phyloP scores from a whole-genome alignment of 2,329 filamentous ascomycete species.

The Pseudogymnoascus sp. region DNA sequence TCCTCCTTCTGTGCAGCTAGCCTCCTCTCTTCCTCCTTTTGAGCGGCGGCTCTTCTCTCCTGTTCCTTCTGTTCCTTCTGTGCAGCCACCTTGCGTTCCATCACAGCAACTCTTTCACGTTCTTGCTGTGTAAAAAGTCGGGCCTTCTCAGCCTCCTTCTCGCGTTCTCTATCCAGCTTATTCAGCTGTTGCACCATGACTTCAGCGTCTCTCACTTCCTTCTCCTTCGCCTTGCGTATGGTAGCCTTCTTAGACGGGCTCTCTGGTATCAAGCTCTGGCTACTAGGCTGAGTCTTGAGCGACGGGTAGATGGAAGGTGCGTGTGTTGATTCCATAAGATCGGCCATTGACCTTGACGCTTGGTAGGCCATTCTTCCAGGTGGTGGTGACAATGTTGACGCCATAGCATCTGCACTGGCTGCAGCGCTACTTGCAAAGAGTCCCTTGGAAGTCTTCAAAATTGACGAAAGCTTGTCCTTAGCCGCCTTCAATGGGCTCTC shows the following conservation, averaged over 20 bases:
- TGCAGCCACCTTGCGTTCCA: constrained; percentile 47
- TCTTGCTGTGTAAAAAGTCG: constrained; percentile 48
- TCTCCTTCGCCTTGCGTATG: constrained; percentile 51
- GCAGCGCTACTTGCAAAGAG: constrained; percentile 73
- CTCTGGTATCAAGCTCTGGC: constrained; percentile 23
- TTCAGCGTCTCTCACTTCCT: constrained; percentile 55
- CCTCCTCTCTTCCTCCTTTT: constrained; percentile 46
- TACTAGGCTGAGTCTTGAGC: constrained; percentile 33
- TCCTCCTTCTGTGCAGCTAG: constrained; percentile 13
- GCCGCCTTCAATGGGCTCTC: constrained; percentile 86
- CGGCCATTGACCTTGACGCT: constrained; percentile 42
- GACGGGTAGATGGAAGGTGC: constrained; percentile 37
- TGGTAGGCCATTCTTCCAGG: constrained; percentile 40
- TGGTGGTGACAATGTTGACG: constrained; percentile 50
- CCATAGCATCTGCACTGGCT: constrained; percentile 56
- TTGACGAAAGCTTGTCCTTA: constrained; percentile 86
- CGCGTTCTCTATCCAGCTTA: constrained; percentile 60
- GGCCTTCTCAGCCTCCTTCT: constrained; percentile 65
- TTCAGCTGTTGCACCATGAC: constrained; percentile 53
- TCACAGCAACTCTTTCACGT: constrained; percentile 46
- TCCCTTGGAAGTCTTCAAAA: constrained; percentile 79
- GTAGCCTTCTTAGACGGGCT: constrained; percentile 24
- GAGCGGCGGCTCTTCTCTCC: constrained; percentile 24
- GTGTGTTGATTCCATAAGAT: constrained; percentile 22
- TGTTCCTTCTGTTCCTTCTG: background rate